A percentile compares a stretch with the other conserved stretches of the same genome.
phyloP scores from a whole-genome alignment of 2,329 filamentous ascomycete genomes.

The Neonectria hederae region DNA sequence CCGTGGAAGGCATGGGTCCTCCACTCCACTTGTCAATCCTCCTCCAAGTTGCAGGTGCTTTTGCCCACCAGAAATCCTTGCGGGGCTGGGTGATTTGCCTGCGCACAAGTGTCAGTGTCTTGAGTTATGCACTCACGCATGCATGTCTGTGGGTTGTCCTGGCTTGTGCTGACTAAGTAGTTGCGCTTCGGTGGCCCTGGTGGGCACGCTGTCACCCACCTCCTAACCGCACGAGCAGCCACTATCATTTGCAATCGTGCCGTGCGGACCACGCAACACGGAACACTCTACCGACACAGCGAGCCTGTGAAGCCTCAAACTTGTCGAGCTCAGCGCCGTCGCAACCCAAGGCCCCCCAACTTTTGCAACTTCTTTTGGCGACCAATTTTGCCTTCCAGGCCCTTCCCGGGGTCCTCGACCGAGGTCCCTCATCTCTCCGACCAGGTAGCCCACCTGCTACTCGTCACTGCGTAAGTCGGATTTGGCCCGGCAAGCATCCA shows the following conservation, averaged over 20 bases:
- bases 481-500: constrained; percentile 28
- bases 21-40: neutral
- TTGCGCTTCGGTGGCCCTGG: constrained; percentile 16
- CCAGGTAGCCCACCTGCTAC: constrained; percentile 30
- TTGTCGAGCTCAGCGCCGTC: constrained; percentile 14
- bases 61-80: constrained; percentile 20
- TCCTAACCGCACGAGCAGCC: constrained; percentile 26
- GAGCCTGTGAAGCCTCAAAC: constrained; percentile 4
- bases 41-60: neutral
- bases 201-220: constrained; percentile 13
- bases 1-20: too few species aligned
- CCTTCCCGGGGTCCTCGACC: constrained; percentile 18
- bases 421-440: constrained; percentile 30
- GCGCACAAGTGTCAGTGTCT: neutral
- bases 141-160: neutral
- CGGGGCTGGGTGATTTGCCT: constrained; percentile 11
- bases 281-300: constrained; percentile 3
- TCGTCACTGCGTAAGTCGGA: constrained; percentile 41
- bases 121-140: neutral
- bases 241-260: constrained; percentile 27
- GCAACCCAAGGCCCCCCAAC: neutral
- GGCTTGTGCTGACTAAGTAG: constrained; percentile 18
- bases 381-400: constrained; percentile 18
- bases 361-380: constrained; percentile 12
- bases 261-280: constrained; percentile 15